phyloP scores from a whole-genome alignment of 2,329 filamentous ascomycete species.

The Aspergillus texensis region DNA sequence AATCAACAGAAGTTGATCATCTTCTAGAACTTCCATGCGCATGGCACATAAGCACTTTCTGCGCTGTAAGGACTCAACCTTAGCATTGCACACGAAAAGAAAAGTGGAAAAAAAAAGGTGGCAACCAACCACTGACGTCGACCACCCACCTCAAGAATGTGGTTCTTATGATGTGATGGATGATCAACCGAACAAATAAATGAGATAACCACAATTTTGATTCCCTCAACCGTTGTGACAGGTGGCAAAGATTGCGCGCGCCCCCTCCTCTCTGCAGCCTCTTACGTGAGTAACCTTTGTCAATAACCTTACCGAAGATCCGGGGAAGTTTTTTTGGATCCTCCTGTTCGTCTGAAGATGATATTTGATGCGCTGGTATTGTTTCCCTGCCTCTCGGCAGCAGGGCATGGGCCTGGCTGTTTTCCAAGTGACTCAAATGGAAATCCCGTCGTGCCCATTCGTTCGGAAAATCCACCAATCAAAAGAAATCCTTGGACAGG shows the following conservation, averaged over 20 bases:
- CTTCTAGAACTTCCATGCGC: slow-evolving; percentile 17
- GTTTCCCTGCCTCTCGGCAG: neutral
- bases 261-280: neutral
- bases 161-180: slow-evolving; percentile 14
- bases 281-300: neutral
- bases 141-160: neutral
- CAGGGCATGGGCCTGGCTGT: neutral
- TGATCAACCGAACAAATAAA: slow-evolving; percentile 1
- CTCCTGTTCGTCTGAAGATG: neutral
- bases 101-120: neutral
- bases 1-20: neutral
- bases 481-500: neutral
- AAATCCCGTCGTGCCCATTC: slow-evolving; percentile 14
- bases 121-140: slow-evolving; percentile 16
- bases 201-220: slow-evolving; percentile 3
- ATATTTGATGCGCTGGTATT: neutral
- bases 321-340: neutral
- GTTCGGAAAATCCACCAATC: slow-evolving; percentile 6
- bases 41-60: slow-evolving; percentile 5
- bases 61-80: neutral
- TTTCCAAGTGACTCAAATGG: neutral
- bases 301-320: neutral
- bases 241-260: neutral
- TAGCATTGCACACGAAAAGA: neutral
- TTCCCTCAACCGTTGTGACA: slow-evolving; percentile 4